Evolutionary conservation across 106 monocot species (phyloP), one percentile per base, ranked within the genome.

Genomic region (Dendrobium officinale): DNA sequence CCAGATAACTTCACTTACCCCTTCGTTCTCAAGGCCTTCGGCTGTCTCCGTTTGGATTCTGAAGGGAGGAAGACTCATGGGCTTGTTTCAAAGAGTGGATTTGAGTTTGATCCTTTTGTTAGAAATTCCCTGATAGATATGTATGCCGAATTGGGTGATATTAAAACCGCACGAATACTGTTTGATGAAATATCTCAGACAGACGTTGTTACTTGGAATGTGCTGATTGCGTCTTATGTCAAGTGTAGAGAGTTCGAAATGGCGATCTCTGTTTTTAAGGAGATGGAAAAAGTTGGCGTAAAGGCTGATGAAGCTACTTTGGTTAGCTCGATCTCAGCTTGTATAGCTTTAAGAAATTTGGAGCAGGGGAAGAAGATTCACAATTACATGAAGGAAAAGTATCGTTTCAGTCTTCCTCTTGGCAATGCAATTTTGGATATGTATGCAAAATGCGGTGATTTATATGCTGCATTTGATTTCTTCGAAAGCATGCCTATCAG

Each of bases 1-100:
- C 90, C 87, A 1, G 90, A 90, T 66, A 90, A 85, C 33, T 90
- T 87, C 75, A 85, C 83, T 18, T 90, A 80, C 80, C 90, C 90
- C 2, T 79, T 87, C 24, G 81, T 90, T 43, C 75, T 90, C 15
- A 87, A 90, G 64, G 78, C 87, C 2, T 55, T 87, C 2, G 87
- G 80, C 17, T 18, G 20, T 61, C 74, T 87, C 9, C 20, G 76
- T 18, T 27, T 49, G 79, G 77, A n/a, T 10, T 72, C 18, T 16
- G 84, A 82, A 18, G 87, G 81, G 18, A 79, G 42, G 41, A 85
- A 72, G 67, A 40, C 49, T 72, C 90, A 87, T 72, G 83, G 47
- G 1, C 78, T 85, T 75, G 72, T 87, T 17, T 47, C 86, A 9
- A 85, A 85, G 75, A 78, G 64, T 19, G 85, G 85, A 15, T 77